phyloP scores from a whole-genome alignment of 73 alveolate genomes.

The Durusdinium trenchii region DNA sequence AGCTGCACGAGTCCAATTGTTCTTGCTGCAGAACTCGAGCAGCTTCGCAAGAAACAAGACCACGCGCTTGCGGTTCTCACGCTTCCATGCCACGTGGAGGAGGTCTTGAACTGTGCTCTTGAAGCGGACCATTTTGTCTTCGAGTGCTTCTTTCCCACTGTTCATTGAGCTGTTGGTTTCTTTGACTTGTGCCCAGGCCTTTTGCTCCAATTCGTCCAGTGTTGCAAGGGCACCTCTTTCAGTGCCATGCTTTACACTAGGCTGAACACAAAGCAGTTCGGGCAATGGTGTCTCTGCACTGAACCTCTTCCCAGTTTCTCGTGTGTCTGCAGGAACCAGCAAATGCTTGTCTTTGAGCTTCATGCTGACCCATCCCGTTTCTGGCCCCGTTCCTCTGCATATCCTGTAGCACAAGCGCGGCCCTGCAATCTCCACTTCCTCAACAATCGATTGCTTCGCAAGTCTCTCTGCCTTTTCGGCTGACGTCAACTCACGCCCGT shows the following conservation, averaged over 20 bases:
- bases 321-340: constrained; percentile 46
- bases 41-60: constrained; percentile 24
- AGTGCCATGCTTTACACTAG: constrained; percentile 55
- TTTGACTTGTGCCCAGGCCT: neutral
- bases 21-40: neutral
- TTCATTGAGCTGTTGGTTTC: too few relatives aligned
- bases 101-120: neutral
- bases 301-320: constrained; percentile 64
- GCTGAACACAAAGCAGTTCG: constrained; percentile 29
- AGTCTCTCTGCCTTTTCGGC: neutral
- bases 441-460: neutral
- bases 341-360: constrained; percentile 28
- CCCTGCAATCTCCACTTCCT: constrained; percentile 7
- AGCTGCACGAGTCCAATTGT: neutral
- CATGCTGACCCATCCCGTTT: constrained; percentile 28
- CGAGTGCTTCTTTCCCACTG: neutral
- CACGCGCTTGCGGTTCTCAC: constrained; percentile 48
- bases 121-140: neutral
- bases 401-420: constrained; percentile 1
- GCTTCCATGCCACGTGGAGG: constrained; percentile 12
- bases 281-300: neutral
- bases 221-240: neutral
- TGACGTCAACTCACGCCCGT: constrained; percentile 25
- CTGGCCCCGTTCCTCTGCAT: neutral
- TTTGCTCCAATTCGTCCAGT: constrained; percentile 21